phyloP scores from a whole-genome alignment of 495 filamentous ascomycete species.

The Penicillium odoratum region DNA sequence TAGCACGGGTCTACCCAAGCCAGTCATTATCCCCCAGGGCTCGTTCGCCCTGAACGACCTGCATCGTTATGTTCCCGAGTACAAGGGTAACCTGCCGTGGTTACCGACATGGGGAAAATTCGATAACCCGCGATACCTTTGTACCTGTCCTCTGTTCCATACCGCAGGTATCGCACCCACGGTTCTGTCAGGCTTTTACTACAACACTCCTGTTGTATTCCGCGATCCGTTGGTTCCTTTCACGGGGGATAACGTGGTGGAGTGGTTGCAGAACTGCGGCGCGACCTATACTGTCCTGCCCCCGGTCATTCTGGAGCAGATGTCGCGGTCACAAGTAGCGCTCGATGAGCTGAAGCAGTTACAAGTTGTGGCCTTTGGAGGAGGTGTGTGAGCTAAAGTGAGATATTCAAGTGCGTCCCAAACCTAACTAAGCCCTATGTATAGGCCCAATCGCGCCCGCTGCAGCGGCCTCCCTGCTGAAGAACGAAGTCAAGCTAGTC shows the following conservation, averaged over 20 bases:
- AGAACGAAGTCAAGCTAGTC: slow-evolving; percentile 10
- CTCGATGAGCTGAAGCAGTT: slow-evolving; percentile 20
- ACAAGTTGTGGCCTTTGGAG: slow-evolving; percentile 21
- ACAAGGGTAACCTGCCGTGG: slow-evolving; percentile 12
- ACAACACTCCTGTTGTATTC: not conserved
- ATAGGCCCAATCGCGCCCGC: slow-evolving; percentile 11
- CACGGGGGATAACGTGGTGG: slow-evolving; percentile 19
- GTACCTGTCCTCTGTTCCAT: slow-evolving; percentile 17
- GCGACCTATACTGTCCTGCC: slow-evolving; percentile 15
- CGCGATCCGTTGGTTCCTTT: slow-evolving; percentile 18
- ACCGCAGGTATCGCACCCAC: slow-evolving; percentile 14
- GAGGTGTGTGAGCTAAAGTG: slow-evolving; percentile 17
- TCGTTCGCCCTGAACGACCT: slow-evolving; percentile 18
- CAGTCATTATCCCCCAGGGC: slow-evolving; percentile 34
- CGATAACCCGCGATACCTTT: slow-evolving; percentile 17
- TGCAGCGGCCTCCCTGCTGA: not conserved
- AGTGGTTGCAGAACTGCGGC: slow-evolving; percentile 19
- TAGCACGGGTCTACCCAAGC: slow-evolving; percentile 47
- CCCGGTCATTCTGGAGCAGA: slow-evolving; percentile 21
- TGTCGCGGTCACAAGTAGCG: slow-evolving; percentile 14
- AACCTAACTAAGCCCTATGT: slow-evolving; percentile 1
- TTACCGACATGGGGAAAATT: slow-evolving; percentile 12
- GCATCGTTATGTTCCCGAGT: slow-evolving; percentile 17
- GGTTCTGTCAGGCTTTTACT: not conserved
- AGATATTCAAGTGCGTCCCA: not conserved